phyloP scores from a whole-genome alignment of 1,139 yeast species.

The Candida anutae region DNA sequence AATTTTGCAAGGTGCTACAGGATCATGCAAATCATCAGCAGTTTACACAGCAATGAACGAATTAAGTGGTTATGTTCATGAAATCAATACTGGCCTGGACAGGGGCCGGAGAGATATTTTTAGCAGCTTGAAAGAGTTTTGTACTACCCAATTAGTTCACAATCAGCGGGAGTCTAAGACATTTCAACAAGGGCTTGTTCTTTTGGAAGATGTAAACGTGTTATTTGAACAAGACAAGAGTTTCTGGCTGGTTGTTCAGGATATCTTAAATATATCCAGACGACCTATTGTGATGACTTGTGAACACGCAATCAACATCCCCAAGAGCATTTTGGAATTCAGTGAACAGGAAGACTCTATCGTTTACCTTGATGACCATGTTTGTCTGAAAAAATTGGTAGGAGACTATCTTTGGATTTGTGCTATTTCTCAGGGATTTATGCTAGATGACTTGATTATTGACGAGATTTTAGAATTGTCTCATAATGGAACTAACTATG shows the following conservation, averaged over 20 bases:
- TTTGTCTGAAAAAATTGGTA: constrained; percentile 13
- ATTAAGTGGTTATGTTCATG: constrained; percentile 69
- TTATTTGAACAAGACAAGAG: constrained; percentile 71
- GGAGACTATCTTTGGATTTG: constrained; percentile 35
- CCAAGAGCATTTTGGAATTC: constrained; percentile 41
- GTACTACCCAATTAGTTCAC: constrained; percentile 80
- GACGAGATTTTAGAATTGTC: constrained; percentile 19
- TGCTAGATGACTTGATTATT: constrained; percentile 23
- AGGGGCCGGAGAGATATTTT: constrained; percentile 68
- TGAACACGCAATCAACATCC: constrained; percentile 46
- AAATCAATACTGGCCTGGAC: constrained; percentile 65
- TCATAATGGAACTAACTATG: constrained; percentile 23
- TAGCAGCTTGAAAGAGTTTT: constrained; percentile 63
- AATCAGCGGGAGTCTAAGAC: constrained; percentile 19
- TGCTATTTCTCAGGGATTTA: constrained; percentile 27
- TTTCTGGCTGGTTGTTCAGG: constrained; percentile 72
- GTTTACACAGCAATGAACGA: constrained; percentile 63
- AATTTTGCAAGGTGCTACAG: constrained; percentile 63
- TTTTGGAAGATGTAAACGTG: constrained; percentile 83
- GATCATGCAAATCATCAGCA: constrained; percentile 74
- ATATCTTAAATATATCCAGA: constrained; percentile 56
- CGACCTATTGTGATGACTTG: constrained; percentile 81
- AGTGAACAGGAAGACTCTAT: constrained; percentile 36
- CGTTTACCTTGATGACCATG: constrained; percentile 18
- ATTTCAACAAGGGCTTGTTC: constrained; percentile 58